phyloP scores from a whole-genome alignment of 225 moss, liverwort and hornwort genomes.

The Bryoerythrophyllum caledonicum region DNA sequence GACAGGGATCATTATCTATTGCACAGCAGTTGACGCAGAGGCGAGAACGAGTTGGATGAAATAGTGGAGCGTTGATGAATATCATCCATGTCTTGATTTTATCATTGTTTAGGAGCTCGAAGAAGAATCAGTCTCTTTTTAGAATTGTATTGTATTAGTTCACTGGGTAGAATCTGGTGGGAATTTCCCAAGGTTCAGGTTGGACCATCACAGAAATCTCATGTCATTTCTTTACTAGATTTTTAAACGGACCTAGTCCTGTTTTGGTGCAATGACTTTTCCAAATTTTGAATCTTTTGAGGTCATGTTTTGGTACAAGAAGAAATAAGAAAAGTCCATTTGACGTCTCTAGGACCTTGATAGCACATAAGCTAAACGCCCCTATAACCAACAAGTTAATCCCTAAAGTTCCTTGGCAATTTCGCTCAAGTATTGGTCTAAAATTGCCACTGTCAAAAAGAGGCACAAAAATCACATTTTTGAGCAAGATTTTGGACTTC shows the following conservation, averaged over 20 bases:
- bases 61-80: background rate
- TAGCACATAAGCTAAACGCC: too few relatives aligned
- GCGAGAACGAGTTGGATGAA: background rate
- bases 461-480: too few relatives aligned
- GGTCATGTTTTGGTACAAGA: background rate
- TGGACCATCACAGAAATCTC: background rate
- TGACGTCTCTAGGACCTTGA: too few relatives aligned
- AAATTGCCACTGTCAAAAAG: too few relatives aligned
- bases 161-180: background rate
- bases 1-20: background rate
- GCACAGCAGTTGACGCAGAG: conserved; percentile 7
- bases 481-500: too few relatives aligned
- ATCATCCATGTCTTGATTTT: background rate
- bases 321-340: too few relatives aligned
- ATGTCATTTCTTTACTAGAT: background rate
- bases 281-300: background rate
- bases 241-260: background rate
- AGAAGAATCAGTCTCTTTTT: background rate
- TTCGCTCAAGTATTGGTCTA: too few relatives aligned
- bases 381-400: too few relatives aligned
- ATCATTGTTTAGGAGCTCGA: background rate
- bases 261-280: background rate
- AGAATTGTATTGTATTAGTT: background rate
- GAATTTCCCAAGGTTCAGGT: background rate
- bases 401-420: too few relatives aligned